These are phyloP conservation scores for Pichia deserticola DNA, from an alignment of 805 yeast genomes.

Conservation along the genomic window DNA sequence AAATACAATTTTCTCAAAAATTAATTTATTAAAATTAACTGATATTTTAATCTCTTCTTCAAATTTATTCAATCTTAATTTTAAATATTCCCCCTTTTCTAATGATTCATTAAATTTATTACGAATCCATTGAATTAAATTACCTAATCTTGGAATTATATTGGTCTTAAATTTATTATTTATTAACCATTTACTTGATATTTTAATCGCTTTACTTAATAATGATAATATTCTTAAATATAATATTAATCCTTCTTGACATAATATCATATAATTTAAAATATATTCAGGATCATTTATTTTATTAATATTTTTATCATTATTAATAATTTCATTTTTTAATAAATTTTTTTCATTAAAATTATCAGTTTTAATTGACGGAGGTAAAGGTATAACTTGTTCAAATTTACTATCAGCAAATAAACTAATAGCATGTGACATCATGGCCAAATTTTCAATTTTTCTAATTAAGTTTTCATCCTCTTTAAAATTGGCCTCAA, in stretches of 20 bases:
- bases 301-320: slow-evolving; percentile 18
- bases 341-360: not conserved
- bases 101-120: slow-evolving; percentile 82
- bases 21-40: slow-evolving; percentile 26
- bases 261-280: slow-evolving; percentile 45
- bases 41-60: slow-evolving; percentile 20
- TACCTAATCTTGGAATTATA: slow-evolving; percentile 34
- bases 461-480: slow-evolving; percentile 27
- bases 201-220: slow-evolving; percentile 77
- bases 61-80: slow-evolving; percentile 48
- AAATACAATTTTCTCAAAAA: slow-evolving; percentile 81
- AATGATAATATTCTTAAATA: slow-evolving; percentile 80
- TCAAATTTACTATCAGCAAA: slow-evolving; percentile 88
- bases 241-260: slow-evolving; percentile 81
- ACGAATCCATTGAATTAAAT: slow-evolving; percentile 76
- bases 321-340: slow-evolving; percentile 27
- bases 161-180: slow-evolving; percentile 28
- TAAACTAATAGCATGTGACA: slow-evolving; percentile 80
- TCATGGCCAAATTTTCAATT: slow-evolving; percentile 75
- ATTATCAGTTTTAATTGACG: slow-evolving; percentile 27
- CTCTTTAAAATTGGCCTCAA: not conserved
- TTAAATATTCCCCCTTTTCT: slow-evolving; percentile 79
- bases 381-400: slow-evolving; percentile 74
- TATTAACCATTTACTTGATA: slow-evolving; percentile 90
- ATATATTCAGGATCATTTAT: slow-evolving; percentile 42